Evolutionary conservation across 140 eudicot genomes (phyloP).

Genomic region (Senecio squalidus): DNA sequence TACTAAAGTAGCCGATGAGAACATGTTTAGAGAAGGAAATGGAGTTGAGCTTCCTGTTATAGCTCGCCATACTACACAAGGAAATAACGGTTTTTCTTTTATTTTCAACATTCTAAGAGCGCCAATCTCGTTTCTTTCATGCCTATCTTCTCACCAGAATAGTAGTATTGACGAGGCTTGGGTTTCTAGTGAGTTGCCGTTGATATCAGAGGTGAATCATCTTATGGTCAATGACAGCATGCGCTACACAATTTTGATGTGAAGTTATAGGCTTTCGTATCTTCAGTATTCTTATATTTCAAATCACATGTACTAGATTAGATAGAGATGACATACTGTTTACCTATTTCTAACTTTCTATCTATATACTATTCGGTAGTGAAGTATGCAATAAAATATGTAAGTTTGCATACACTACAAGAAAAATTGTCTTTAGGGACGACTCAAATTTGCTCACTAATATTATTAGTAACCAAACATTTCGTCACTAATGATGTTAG

Average conservation of each 20-base stretch:
- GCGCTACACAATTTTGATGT: constrained; percentile 66
- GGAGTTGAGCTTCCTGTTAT: constrained; percentile 34
- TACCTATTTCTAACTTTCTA: constrained; percentile 8
- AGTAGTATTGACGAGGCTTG: constrained; percentile 40
- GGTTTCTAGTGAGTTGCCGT: constrained; percentile 45
- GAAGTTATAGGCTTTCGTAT: constrained; percentile 21
- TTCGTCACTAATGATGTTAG: no score
- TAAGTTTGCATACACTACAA: neutral
- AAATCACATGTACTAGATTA: constrained; percentile 22
- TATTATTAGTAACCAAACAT: no score
- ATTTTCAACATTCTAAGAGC: constrained; percentile 42
- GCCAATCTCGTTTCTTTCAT: constrained; percentile 47
- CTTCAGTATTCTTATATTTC: constrained; percentile 13
- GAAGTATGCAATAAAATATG: constrained; percentile 17
- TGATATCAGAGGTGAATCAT: constrained; percentile 46
- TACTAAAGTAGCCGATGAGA: constrained; percentile 57
- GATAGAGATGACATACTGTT: constrained; percentile 21
- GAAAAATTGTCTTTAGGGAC: no score
- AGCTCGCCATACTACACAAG: constrained; percentile 22
- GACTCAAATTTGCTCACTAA: no score
- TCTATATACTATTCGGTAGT: constrained; percentile 7
- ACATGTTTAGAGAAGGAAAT: constrained; percentile 40
- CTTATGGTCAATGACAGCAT: constrained; percentile 62
- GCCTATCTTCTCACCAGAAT: constrained; percentile 35
- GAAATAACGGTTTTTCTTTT: constrained; percentile 33